phyloP scores from a whole-genome alignment of 2,329 filamentous ascomycete genomes.

The Arthrobotrys iridis region DNA sequence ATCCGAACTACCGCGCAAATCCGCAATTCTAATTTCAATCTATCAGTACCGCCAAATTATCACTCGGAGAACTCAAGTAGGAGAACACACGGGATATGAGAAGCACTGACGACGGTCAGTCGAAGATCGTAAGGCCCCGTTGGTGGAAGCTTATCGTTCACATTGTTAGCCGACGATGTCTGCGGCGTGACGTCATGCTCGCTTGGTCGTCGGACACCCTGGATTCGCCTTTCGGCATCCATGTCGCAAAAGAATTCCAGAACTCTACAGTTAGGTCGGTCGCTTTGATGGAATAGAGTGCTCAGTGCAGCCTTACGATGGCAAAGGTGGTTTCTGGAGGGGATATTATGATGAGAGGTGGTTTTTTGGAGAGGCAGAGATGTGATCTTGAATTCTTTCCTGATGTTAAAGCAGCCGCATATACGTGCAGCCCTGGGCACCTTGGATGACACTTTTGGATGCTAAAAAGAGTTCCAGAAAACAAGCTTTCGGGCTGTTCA shows the following conservation, averaged over 20 bases:
- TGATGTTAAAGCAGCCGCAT: not conserved
- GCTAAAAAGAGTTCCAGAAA: not conserved
- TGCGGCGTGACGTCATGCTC: conserved; percentile 46
- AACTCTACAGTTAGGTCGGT: not conserved
- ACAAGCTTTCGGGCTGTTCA: conserved; percentile 1
- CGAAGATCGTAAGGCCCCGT: conserved; percentile 36
- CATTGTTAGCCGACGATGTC: conserved; percentile 15
- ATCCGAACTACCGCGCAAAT: conserved; percentile 41
- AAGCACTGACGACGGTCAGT: conserved; percentile 33
- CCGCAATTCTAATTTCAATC: conserved; percentile 34
- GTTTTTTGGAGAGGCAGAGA: not conserved
- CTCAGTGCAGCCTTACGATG: not conserved
- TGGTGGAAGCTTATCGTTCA: conserved; percentile 20
- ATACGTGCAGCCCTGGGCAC: not conserved
- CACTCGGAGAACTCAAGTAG: not conserved
- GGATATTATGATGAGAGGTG: not conserved
- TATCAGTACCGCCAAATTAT: not conserved
- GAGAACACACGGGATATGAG: conserved; percentile 36
- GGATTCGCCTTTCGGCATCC: not conserved
- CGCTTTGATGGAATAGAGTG: not conserved
- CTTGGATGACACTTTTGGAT: not conserved
- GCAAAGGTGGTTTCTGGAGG: not conserved
- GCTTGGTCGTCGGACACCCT: not conserved
- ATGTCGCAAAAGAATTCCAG: not conserved
- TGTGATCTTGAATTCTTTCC: not conserved